Base-by-base conservation (phyloP, 768 basidiomycete species). In the Mycena galericulata region DNA sequence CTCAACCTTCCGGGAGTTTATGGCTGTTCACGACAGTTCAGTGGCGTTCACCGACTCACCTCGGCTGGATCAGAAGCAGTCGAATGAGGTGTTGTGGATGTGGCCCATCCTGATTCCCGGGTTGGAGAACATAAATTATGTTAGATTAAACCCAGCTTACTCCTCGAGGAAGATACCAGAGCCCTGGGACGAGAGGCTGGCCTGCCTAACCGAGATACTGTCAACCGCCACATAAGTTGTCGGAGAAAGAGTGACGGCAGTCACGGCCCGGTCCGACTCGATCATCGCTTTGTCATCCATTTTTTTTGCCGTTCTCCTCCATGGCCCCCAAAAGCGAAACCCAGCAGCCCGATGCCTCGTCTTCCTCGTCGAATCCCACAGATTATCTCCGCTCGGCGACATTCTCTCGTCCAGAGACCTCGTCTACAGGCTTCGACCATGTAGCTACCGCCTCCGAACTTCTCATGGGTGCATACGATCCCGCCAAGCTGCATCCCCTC, bases 401-500 rank as follows among this genome's bases (percentile, higher is more conserved):
- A 38, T 87, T 88, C 71, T 83, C 87, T 54, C 79, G 81, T 50
- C 72, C 84, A 53, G 81, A 82, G 24, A 75, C 80, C 46, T 73
- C 73, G 20, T 22, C 84, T 26, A 68, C 81, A 55, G 74, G 84
- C 46, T 80, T 83, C 64, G 88, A 88, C 64, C 83, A 85, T 77
- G 86, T 89, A 59, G 89, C 92, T 65, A 94, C 94, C 58, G 95
- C 97, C 50, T 89, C 90, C 63, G 95, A 97, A 85, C 84, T 98
- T 73, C 92, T 98, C 73, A 85, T 90, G 82, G 90, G 90, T 72
- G 88, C 92, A 14, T 97, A 95, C 82, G 96, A 98, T 84, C 94
- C 97, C 60, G 88, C 95, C 57, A 91, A 90, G 82, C 86, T 99
- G 62, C 98, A 99, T 79, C 98, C 98, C 62, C 85, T 99, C 75